A percentile compares a stretch with the other conserved stretches of the same genome.
phyloP scores from a whole-genome alignment of 2,329 filamentous ascomycete genomes.

The Fusarium xyrophilum region DNA sequence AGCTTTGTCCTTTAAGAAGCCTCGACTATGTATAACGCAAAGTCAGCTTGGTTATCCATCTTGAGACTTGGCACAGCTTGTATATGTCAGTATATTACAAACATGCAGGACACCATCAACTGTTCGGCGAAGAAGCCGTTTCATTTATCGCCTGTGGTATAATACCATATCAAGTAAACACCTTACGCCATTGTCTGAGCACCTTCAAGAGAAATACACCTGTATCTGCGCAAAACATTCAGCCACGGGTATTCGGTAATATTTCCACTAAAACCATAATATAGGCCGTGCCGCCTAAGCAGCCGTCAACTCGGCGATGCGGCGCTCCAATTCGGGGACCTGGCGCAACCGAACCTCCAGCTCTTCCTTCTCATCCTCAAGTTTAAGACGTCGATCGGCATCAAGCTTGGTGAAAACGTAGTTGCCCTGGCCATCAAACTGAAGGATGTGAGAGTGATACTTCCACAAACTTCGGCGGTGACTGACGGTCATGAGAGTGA shows the following conservation, averaged over 20 bases:
- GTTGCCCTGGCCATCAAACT: conserved; percentile 94
- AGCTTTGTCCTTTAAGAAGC: background rate
- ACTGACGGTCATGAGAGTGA: conserved; percentile 96
- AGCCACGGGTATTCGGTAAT: conserved; percentile 6
- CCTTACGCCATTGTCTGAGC: background rate
- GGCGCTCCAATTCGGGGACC: conserved; percentile 85
- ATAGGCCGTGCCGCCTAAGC: conserved; percentile 4
- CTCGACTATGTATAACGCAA: background rate
- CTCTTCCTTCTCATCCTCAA: conserved; percentile 98
- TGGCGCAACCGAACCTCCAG: conserved; percentile 83
- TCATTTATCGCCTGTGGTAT: background rate
- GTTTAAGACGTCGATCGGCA: conserved; percentile 79
- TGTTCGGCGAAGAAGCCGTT: background rate
- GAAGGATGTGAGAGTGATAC: conserved; percentile 91
- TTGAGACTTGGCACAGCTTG: background rate
- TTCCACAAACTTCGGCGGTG: conserved; percentile 94
- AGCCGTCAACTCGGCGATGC: conserved; percentile 77
- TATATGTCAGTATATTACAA: background rate
- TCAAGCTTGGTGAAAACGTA: conserved; percentile 91
- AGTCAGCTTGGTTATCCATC: background rate
- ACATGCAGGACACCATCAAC: background rate
- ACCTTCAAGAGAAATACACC: background rate
- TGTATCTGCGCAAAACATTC: background rate
- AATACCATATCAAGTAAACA: background rate
- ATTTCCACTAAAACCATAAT: background rate